Evolutionary conservation across 108 stramenopile species (phyloP).

Genomic region (Aurantiochytrium sp.): DNA sequence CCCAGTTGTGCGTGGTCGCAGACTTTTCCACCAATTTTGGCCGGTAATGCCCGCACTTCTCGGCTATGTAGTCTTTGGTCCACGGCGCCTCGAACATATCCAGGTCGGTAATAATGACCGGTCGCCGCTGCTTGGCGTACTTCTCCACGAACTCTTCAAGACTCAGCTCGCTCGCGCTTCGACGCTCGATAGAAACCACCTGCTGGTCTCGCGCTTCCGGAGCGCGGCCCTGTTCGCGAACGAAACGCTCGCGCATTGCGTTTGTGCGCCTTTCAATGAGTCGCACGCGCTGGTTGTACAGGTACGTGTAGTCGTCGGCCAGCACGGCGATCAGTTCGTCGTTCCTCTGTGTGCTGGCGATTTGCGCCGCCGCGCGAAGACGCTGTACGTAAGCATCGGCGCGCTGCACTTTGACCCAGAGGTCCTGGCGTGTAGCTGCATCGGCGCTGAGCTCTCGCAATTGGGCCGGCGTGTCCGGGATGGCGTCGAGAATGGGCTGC

Average conservation of each 20-base stretch:
- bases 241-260: neutral
- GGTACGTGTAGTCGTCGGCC: neutral
- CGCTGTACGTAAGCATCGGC: neutral
- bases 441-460: neutral
- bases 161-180: neutral
- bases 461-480: neutral
- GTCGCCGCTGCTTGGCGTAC: neutral
- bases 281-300: neutral
- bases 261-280: neutral
- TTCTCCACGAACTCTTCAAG: neutral
- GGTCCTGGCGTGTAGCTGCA: no score
- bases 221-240: neutral
- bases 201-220: neutral
- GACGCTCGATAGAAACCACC: neutral
- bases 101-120: neutral
- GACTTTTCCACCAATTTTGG: neutral
- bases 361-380: neutral
- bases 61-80: neutral
- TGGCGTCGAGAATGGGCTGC: neutral
- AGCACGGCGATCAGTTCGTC: neutral
- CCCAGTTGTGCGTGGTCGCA: neutral
- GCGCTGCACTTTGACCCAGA: neutral
- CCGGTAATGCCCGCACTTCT: neutral
- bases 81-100: neutral
- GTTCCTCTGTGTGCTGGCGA: neutral